Evolutionary conservation across 2,329 filamentous ascomycete genomes (phyloP).

Genomic region (Elsinoe arachidis): DNA sequence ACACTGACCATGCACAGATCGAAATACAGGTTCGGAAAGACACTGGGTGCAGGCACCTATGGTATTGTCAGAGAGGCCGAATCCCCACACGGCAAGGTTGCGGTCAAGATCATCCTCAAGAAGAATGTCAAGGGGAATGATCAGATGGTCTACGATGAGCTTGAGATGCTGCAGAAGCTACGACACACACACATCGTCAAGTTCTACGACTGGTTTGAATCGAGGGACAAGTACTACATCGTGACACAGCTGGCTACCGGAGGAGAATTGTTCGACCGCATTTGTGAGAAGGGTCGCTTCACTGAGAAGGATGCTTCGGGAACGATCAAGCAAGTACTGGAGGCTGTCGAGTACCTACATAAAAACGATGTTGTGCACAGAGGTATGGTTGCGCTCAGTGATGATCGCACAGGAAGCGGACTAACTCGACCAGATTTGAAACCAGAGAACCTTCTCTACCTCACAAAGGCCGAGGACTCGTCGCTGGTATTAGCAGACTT

Average conservation of each 20-base stretch:
- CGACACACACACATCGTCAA: constrained; percentile 93
- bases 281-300: constrained; percentile 96
- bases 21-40: constrained; percentile 86
- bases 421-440: constrained; percentile 64
- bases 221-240: constrained; percentile 98
- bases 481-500: constrained; percentile 93
- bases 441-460: constrained; percentile 93
- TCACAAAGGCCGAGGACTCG: constrained; percentile 67
- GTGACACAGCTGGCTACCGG: constrained; percentile 93
- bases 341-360: constrained; percentile 90
- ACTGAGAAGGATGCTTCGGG: constrained; percentile 96
- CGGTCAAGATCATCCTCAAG: constrained; percentile 98
- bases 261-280: constrained; percentile 94
- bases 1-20: constrained; percentile 44
- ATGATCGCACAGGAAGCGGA: constrained; percentile 19
- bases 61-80: constrained; percentile 96
- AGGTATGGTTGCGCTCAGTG: constrained; percentile 47
- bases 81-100: constrained; percentile 73
- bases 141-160: constrained; percentile 96
- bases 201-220: constrained; percentile 99
- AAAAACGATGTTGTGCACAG: constrained; percentile 90
- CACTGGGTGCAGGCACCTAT: constrained; percentile 93
- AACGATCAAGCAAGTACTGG: constrained; percentile 88
- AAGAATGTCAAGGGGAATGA: constrained; percentile 98
- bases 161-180: constrained; percentile 84